Evolutionary conservation across 1,139 yeast species (phyloP), one percentile per base, ranked within the genome.

Genomic region (Yamadazyma epiphylla): DNA sequence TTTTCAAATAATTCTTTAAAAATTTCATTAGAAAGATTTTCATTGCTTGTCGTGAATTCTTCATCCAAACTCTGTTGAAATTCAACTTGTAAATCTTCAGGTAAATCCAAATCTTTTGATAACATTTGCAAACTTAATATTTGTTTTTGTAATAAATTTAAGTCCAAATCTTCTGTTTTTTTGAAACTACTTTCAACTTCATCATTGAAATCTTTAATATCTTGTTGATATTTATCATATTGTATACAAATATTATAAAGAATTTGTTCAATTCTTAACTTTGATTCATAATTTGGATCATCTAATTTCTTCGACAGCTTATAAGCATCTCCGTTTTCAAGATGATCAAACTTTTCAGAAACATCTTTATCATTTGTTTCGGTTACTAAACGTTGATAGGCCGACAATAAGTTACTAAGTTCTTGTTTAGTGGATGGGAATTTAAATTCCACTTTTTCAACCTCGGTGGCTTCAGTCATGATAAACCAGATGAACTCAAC

Each of bases 41-140:
- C 35, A 9, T 29, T 30, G n/a, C n/a, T n/a, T n/a, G n/a, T n/a
- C n/a, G n/a, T n/a, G n/a, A n/a, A n/a, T n/a, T n/a, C n/a, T n/a
- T n/a, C n/a, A 10, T 12, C 19, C 15, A 26, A 17, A 7, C 23
- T 5, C 3, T 25, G 5, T 13, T 24, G 17, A 7, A 34, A 28
- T 6, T 53, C 49, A 25, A 41, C 17, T 44, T 70, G 62, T 37
- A 68, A 48, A 36, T 58, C 37, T 36, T 64, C 63, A 7, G 96
- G 94, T 28, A 94, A 55, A 48, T 85, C 94, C 42, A 86, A 49
- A 51, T 88, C 94, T 42, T 76, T 81, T 2, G 94, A 74, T 31
- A 91, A 61, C 20, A 88, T 54, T 51, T 88, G 88, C 42, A 86
- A 74, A 0, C 94, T 86, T 17, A 78, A 64, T 16, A 91, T 58